These are phyloP conservation scores for Eucalyptus paniculata DNA, from an alignment of 345 rosid species.

Conservation along the genomic window DNA sequence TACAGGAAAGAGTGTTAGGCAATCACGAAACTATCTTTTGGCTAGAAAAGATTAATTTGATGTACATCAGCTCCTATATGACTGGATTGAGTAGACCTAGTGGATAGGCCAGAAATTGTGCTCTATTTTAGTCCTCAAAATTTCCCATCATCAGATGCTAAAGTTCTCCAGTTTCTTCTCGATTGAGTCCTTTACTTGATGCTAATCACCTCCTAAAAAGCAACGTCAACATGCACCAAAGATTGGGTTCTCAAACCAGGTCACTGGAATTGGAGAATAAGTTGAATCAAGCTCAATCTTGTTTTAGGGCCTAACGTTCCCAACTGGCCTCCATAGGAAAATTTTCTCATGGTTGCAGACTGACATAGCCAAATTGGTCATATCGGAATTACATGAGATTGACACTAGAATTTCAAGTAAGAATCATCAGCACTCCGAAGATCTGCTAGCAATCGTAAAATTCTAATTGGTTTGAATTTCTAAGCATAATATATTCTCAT, in stretches of 20 bases:
- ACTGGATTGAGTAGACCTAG: not conserved
- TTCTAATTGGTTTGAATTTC: not conserved
- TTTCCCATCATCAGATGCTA: not conserved
- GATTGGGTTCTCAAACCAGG: not conserved
- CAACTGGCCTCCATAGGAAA: not conserved
- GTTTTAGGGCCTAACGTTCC: not conserved
- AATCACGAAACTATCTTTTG: not conserved
- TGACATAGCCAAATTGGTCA: not conserved
- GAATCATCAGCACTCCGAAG: not conserved
- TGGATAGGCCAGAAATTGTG: not conserved
- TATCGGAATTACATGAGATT: not conserved
- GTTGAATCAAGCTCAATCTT: not conserved
- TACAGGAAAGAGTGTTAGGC: not conserved
- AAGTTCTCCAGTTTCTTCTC: not conserved
- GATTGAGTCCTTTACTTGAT: not conserved
- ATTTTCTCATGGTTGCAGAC: not conserved
- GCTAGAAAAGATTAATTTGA: not conserved
- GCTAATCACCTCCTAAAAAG: not conserved
- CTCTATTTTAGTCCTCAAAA: not conserved
- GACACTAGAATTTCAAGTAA: not conserved
- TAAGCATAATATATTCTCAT: not conserved
- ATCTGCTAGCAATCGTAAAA: not conserved
- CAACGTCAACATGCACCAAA: not conserved
- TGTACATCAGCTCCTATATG: not conserved
- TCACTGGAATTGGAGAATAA: not conserved